Conservation (phyloP, 2,329 filamentous ascomycete genomes). For the Aspergillus sp. region DNA sequence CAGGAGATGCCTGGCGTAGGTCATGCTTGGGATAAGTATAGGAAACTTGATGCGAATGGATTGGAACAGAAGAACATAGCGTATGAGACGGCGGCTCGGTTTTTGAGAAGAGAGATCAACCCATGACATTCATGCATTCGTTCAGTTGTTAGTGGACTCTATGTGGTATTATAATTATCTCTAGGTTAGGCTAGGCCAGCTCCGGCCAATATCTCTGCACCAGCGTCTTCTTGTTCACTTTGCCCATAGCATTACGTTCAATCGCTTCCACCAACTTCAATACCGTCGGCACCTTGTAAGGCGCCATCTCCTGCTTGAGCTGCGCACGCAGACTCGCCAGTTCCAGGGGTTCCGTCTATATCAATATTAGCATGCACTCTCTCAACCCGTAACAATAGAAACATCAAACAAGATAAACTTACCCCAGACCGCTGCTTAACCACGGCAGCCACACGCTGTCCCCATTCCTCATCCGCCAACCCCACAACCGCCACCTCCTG, state of each 20-base stretch:
- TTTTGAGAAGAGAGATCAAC: conserved; percentile 15
- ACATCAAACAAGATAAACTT: conserved; percentile 16
- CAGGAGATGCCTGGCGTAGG: conserved; percentile 18
- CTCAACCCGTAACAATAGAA: background rate
- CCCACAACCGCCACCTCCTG: conserved; percentile 58
- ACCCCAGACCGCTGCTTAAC: conserved; percentile 45
- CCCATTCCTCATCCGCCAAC: conserved; percentile 56
- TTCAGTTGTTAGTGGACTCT: too few relatives aligned
- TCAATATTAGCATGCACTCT: conserved; percentile 9
- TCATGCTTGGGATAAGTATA: conserved; percentile 43
- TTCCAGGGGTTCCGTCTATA: conserved; percentile 31
- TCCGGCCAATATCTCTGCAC: conserved; percentile 43
- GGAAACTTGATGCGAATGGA: conserved; percentile 27
- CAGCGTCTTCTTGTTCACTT: conserved; percentile 54
- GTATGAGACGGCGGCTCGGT: conserved; percentile 32
- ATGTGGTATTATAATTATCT: background rate
- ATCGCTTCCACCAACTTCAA: conserved; percentile 72
- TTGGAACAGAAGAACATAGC: conserved; percentile 29
- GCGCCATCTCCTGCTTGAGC: conserved; percentile 59
- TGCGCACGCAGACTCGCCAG: conserved; percentile 34
- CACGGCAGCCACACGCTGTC: conserved; percentile 58
- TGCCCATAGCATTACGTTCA: conserved; percentile 76
- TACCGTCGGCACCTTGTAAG: conserved; percentile 92
- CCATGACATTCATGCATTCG: conserved; percentile 2
- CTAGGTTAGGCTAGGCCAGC: conserved; percentile 7